These are phyloP conservation scores for Trypanosoma vivax DNA, from an alignment of 208 protist species.

Conservation along the genomic window DNA sequence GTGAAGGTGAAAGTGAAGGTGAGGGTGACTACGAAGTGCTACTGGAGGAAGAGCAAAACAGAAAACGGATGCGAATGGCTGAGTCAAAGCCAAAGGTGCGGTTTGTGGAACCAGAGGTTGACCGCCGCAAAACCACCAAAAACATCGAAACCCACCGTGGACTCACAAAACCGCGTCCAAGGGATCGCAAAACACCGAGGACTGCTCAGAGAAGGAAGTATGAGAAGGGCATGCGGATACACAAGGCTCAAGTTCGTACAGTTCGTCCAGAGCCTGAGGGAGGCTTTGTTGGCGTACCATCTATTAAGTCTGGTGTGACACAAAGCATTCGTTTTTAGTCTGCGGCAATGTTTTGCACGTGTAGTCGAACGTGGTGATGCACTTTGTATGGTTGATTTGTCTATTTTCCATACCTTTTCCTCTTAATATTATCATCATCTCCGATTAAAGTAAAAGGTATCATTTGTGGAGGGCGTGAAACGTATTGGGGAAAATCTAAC, in stretches of 20 bases:
- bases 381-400: too few species aligned
- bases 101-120: slow-evolving; percentile 47
- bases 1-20: slow-evolving; percentile 27
- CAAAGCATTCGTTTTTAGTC: slow-evolving; percentile 31
- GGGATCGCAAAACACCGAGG: slow-evolving; percentile 87
- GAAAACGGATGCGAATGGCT: slow-evolving; percentile 24
- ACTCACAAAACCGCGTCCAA: slow-evolving; percentile 81
- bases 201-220: slow-evolving; percentile 86
- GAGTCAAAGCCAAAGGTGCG: slow-evolving; percentile 26
- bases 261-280: slow-evolving; percentile 77
- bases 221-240: slow-evolving; percentile 74
- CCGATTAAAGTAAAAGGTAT: too few species aligned
- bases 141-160: slow-evolving; percentile 86
- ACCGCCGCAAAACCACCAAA: slow-evolving; percentile 74
- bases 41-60: slow-evolving; percentile 53
- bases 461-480: too few species aligned
- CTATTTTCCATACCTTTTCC: too few species aligned
- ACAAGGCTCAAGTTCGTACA: slow-evolving; percentile 73
- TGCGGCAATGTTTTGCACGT: too few species aligned
- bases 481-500: too few species aligned
- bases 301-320: slow-evolving; percentile 69
- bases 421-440: too few species aligned
- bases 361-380: too few species aligned
- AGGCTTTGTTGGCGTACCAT: slow-evolving; percentile 69
- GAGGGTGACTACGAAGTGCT: slow-evolving; percentile 58